A percentile compares a stretch with the other conserved stretches of the same genome.
Conservation (phyloP, 192 early-diverging fungal genomes). For the Podila verticillata region DNA sequence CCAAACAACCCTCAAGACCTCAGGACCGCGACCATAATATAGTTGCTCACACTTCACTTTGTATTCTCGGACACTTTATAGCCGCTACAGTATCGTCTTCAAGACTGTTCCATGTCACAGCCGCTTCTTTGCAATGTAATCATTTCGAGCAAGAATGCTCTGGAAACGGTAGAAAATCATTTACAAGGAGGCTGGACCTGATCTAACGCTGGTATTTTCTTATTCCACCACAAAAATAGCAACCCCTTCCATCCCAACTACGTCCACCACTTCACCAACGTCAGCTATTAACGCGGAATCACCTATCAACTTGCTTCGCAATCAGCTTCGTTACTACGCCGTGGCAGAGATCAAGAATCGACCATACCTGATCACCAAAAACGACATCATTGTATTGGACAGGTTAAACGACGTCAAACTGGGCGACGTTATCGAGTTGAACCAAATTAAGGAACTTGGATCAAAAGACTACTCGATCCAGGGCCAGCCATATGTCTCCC, state of each 20-base stretch:
- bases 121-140: not conserved
- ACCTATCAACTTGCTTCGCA: constrained; percentile 58
- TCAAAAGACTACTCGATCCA: constrained; percentile 84
- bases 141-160: not conserved
- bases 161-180: not conserved
- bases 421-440: constrained; percentile 89
- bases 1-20: not conserved
- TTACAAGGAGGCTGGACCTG: not conserved
- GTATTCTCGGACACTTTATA: not conserved
- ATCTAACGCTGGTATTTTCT: not conserved
- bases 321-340: constrained; percentile 81
- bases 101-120: not conserved
- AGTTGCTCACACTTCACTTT: not conserved
- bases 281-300: not conserved
- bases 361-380: constrained; percentile 87
- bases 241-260: constrained; percentile 12
- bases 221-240: not conserved
- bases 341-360: constrained; percentile 88
- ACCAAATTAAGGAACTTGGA: constrained; percentile 88
- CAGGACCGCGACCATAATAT: not conserved
- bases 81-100: not conserved
- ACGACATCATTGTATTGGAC: constrained; percentile 89
- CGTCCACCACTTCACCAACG: constrained; percentile 10
- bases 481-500: constrained; percentile 86
- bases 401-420: constrained; percentile 84